A percentile compares a stretch with the other conserved stretches of the same genome.
These are phyloP conservation scores for Alternaria gansuensis DNA, from an alignment of 2,329 filamentous ascomycete species.

Conservation along the genomic window DNA sequence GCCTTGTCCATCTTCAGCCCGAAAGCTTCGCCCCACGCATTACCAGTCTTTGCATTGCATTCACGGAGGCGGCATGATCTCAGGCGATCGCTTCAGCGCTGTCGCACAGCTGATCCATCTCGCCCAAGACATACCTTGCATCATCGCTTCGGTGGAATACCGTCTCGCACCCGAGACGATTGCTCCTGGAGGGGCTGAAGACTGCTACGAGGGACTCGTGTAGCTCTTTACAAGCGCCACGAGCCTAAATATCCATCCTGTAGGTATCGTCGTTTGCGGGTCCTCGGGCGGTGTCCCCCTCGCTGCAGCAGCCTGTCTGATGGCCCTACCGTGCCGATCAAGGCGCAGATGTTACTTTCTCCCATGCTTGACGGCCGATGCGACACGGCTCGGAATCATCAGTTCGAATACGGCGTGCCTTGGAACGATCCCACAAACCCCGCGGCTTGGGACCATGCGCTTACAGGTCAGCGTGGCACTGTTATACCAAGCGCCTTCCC, in stretches of 20 bases:
- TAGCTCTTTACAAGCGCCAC: constrained; percentile 26
- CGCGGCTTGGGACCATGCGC: constrained; percentile 23
- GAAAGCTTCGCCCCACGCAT: constrained; percentile 64
- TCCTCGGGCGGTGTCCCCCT: constrained; percentile 25
- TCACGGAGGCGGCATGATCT: constrained; percentile 56
- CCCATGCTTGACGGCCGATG: constrained; percentile 29
- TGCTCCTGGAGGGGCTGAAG: constrained; percentile 26
- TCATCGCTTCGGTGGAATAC: constrained; percentile 29
- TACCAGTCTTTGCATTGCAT: constrained; percentile 76
- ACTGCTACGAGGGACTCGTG: constrained; percentile 27
- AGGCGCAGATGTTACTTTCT: constrained; percentile 25
- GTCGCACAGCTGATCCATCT: constrained; percentile 24
- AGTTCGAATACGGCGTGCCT: constrained; percentile 30
- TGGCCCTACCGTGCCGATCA: constrained; percentile 21
- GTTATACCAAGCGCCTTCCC: constrained; percentile 25
- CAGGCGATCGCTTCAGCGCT: constrained; percentile 28
- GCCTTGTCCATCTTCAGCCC: constrained; percentile 64
- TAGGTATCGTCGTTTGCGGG: constrained; percentile 25
- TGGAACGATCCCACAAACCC: constrained; percentile 18
- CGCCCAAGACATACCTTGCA: constrained; percentile 22
- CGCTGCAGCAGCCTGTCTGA: constrained; percentile 26
- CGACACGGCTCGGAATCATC: constrained; percentile 29
- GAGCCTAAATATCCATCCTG: constrained; percentile 24
- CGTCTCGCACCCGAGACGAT: constrained; percentile 27
- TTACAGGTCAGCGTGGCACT: constrained; percentile 19